phyloP scores from a whole-genome alignment of 2,329 filamentous ascomycete species.

The Calycina herbarum region DNA sequence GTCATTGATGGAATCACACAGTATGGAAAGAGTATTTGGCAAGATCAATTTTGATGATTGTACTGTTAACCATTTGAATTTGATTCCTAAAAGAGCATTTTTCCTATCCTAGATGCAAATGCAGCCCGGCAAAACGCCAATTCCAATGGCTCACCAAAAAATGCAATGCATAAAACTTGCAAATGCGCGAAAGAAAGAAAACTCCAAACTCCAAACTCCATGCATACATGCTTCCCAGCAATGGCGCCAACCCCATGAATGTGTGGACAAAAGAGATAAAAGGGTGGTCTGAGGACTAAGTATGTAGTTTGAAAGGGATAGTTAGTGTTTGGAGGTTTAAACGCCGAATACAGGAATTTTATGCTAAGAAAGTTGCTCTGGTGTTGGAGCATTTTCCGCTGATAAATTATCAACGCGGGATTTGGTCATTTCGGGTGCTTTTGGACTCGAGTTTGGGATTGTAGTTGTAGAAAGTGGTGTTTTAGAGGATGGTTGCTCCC shows the following conservation, averaged over 20 bases:
- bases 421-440: not conserved
- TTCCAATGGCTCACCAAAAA: no score
- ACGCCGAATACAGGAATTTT: not conserved
- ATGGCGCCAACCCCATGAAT: not conserved
- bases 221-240: not conserved
- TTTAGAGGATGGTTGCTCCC: conserved; percentile 16
- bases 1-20: no score
- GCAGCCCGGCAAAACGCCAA: not conserved
- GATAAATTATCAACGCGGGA: not conserved
- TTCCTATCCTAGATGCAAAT: not conserved
- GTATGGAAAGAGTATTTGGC: no score
- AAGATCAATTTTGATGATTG: not conserved
- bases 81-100: not conserved
- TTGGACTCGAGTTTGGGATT: conserved; percentile 1
- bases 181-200: not conserved
- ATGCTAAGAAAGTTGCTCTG: not conserved
- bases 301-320: not conserved
- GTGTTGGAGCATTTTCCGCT: not conserved
- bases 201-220: not conserved
- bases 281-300: not conserved
- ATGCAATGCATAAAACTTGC: not conserved
- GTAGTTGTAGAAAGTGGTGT: not conserved
- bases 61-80: not conserved
- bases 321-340: not conserved
- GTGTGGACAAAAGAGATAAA: not conserved